Base-by-base conservation (phyloP, 179 eudicot genomes). In the Sideroxylon spinosum region DNA sequence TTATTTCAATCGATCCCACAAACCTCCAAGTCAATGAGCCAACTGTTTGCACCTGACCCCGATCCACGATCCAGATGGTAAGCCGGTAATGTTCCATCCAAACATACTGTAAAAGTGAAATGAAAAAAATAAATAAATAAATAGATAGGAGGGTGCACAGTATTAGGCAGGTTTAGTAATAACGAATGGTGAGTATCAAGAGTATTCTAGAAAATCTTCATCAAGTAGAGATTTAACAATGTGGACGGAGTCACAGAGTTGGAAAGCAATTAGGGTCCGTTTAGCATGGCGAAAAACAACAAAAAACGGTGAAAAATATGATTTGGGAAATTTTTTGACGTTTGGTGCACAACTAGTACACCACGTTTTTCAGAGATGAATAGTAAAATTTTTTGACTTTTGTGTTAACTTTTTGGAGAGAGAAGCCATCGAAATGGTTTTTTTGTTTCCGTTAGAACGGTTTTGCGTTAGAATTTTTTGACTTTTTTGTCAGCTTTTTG, bases 1-100 rank as follows among this genome's bases (percentile, higher is more conserved):
- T 59, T 59, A 32, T 19, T 14, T 11, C 28, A 28, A 67, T 32
- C 44, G 25, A 53, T 10, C 75, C 63, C 25, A 77, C 91, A 71
- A 49, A 94, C 98, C 98, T 95, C 98, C 79, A 95, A 84, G 68
- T 91, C 86, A 79, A 93, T 80, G 60, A 95, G 90, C 98, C 98
- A 95, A 80, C 97, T 91, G 83, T 95, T 90, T 74, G 90, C 92
- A 25, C 98, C 98, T 62, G 98, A 83, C 32, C 92, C 98, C 71
- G 61, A 91, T 77, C 98, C 98, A 59, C 86, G 91, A 81, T 93
- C 90, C 81, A 80, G 77, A 86, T 94, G 98, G 78, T 93, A 94
- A 29, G 89, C 98, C 28, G 98, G 98, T 76, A 86, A 83, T 61
- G 97, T 84, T 82, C 98, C 98, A 78, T 95, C 98, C 86, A 95